These are phyloP conservation scores for Haplographium delicatum DNA, from an alignment of 495 filamentous ascomycete genomes.

Conservation along the genomic window DNA sequence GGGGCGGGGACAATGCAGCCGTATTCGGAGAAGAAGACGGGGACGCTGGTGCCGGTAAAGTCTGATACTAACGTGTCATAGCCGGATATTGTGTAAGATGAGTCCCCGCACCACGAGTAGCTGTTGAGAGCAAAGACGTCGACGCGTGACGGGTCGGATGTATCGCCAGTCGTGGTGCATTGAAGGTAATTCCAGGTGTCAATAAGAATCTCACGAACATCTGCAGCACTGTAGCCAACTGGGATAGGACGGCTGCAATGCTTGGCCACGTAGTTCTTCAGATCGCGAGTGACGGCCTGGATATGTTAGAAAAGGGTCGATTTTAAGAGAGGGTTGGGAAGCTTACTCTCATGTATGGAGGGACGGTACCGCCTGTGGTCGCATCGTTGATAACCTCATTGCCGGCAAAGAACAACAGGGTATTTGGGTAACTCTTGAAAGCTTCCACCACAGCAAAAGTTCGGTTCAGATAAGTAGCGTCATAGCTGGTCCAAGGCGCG, in stretches of 20 bases:
- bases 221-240: constrained; percentile 92
- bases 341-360: constrained; percentile 52
- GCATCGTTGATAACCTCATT: constrained; percentile 89
- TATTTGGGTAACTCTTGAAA: constrained; percentile 91
- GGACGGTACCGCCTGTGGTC: constrained; percentile 46
- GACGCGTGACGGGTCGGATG: constrained; percentile 56
- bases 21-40: constrained; percentile 95
- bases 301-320: constrained; percentile 1
- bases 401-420: constrained; percentile 84
- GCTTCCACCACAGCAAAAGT: constrained; percentile 89
- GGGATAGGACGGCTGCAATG: constrained; percentile 65
- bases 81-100: constrained; percentile 60
- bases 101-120: constrained; percentile 89
- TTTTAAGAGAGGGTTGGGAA: background rate
- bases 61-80: constrained; percentile 67
- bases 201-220: constrained; percentile 71
- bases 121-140: constrained; percentile 94
- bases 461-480: constrained; percentile 67
- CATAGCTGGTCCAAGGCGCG: constrained; percentile 68
- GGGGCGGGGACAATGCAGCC: constrained; percentile 83
- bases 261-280: constrained; percentile 82
- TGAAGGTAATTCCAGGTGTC: constrained; percentile 80
- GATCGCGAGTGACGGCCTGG: constrained; percentile 68
- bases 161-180: constrained; percentile 64
- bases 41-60: constrained; percentile 69